A percentile compares a stretch with the other conserved stretches of the same genome.
These are phyloP conservation scores for Camellia granthamiana DNA, from an alignment of 148 eudicot species.

Conservation along the genomic window DNA sequence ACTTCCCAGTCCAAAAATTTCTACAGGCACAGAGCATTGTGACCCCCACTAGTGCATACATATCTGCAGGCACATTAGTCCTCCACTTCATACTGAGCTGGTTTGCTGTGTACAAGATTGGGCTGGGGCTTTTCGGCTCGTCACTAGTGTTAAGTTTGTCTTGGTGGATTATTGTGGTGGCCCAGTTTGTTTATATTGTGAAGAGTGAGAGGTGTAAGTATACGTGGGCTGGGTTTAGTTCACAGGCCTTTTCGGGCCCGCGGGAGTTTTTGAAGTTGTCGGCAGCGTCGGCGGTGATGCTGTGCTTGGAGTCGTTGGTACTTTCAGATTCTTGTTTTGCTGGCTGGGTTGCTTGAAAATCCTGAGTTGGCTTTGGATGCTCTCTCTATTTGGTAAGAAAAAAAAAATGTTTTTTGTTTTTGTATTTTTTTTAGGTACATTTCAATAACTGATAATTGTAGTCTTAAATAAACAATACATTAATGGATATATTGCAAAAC, in stretches of 20 bases:
- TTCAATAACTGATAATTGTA: no score
- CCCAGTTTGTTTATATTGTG: conserved; percentile 24
- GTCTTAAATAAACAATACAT: no score
- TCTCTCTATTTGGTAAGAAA: conserved; percentile 34
- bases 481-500: no score
- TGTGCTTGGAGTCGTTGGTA: conserved; percentile 41
- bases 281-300: conserved; percentile 36
- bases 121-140: conserved; percentile 33
- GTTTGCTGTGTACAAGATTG: conserved; percentile 24
- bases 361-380: conserved; percentile 32
- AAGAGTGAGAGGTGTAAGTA: conserved; percentile 26
- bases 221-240: conserved; percentile 36
- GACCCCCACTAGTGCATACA: conserved; percentile 26
- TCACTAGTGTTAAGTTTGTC: conserved; percentile 34
- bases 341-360: conserved; percentile 33
- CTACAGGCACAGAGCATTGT: conserved; percentile 42
- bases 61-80: conserved; percentile 25
- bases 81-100: conserved; percentile 25
- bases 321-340: conserved; percentile 25
- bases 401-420: not conserved
- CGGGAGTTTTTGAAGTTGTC: conserved; percentile 35
- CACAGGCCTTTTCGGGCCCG: conserved; percentile 29
- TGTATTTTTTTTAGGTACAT: no score
- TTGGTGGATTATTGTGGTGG: conserved; percentile 37
- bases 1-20: conserved; percentile 33